These are phyloP conservation scores for Verticillium nubilum DNA, from an alignment of 2,329 filamentous ascomycete species.

Conservation along the genomic window DNA sequence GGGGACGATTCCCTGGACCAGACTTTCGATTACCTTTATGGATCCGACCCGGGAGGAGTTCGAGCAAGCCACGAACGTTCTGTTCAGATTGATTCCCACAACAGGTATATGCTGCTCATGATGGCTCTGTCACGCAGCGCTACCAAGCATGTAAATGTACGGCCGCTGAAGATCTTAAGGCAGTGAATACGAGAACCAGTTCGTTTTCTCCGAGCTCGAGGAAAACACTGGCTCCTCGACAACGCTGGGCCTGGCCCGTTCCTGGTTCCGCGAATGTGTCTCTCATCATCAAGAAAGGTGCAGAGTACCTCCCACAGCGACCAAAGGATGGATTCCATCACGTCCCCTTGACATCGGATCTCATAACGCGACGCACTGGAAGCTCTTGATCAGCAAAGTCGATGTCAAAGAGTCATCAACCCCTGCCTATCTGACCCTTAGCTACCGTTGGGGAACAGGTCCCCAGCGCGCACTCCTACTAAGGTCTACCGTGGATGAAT, in stretches of 20 bases:
- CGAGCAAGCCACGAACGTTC: background rate
- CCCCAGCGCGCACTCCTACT: background rate
- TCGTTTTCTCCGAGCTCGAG: background rate
- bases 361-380: background rate
- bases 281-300: background rate
- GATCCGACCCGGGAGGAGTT: background rate
- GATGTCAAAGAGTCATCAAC: fast-evolving
- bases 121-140: too few relatives aligned
- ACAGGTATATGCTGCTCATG: background rate
- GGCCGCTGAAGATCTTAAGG: background rate
- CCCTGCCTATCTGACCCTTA: conserved; percentile 4
- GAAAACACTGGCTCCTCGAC: background rate
- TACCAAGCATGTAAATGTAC: too few relatives aligned
- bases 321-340: background rate
- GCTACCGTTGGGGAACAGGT: conserved; percentile 12
- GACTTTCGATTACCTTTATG: background rate
- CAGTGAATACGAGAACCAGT: background rate
- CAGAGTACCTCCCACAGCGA: background rate
- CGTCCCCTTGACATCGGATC: background rate
- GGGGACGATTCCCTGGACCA: background rate
- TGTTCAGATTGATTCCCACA: background rate
- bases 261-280: background rate
- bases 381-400: fast-evolving
- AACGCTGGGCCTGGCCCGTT: background rate
- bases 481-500: background rate